Conservation (phyloP, 2,329 filamentous ascomycete species). For the Penicillium sclerotigenum region DNA sequence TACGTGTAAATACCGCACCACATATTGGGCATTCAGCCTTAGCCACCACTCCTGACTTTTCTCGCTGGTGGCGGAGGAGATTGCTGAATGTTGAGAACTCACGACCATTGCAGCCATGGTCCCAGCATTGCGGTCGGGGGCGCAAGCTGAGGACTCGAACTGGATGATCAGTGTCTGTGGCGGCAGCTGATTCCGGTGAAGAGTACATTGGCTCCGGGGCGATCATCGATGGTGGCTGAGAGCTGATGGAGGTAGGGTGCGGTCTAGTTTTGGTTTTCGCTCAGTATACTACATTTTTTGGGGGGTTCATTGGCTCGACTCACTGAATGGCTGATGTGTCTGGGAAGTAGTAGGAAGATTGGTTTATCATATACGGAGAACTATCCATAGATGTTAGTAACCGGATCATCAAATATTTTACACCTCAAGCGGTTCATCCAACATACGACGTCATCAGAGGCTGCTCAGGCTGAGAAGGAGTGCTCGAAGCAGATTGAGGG, state of each 20-base stretch:
- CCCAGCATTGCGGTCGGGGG: slow-evolving; percentile 95
- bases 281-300: slow-evolving; percentile 9
- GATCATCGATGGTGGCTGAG: slow-evolving; percentile 26
- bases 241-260: slow-evolving; percentile 26
- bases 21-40: slow-evolving; percentile 90
- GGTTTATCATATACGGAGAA: slow-evolving; percentile 35
- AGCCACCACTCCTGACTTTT: slow-evolving; percentile 85
- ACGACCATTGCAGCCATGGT: slow-evolving; percentile 92
- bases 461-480: slow-evolving; percentile 13
- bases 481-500: slow-evolving; percentile 7
- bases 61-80: slow-evolving; percentile 82
- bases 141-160: slow-evolving; percentile 71
- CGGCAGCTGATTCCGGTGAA: slow-evolving; percentile 24
- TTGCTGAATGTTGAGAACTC: slow-evolving; percentile 98
- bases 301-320: slow-evolving; percentile 8
- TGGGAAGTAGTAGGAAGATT: slow-evolving; percentile 34
- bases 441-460: slow-evolving; percentile 22
- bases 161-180: slow-evolving; percentile 44
- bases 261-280: slow-evolving; percentile 10
- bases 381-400: slow-evolving; percentile 19
- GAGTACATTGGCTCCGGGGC: slow-evolving; percentile 28
- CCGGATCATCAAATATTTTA: neutral
- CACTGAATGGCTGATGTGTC: slow-evolving; percentile 32
- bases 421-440: neutral
- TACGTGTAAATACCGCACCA: slow-evolving; percentile 88